Conservation (phyloP, 2,329 filamentous ascomycete species). For the Neonectria hederae region DNA sequence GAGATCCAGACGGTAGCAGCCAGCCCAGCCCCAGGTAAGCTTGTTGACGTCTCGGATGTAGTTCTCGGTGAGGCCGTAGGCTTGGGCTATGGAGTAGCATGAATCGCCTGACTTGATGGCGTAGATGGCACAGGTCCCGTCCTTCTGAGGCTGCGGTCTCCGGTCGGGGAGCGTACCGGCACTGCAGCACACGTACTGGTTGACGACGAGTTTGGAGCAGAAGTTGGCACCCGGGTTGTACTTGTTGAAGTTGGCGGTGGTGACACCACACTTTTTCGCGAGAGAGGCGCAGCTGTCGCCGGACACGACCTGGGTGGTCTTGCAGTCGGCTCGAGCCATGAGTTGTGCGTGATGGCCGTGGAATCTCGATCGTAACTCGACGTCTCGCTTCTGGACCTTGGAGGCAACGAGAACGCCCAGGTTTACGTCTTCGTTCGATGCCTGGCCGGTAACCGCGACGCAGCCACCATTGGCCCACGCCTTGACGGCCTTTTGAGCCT, state of each 20-base stretch:
- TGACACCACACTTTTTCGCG: constrained; percentile 52
- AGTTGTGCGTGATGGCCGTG: constrained; percentile 23
- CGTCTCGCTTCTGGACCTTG: constrained; percentile 24
- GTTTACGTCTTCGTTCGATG: constrained; percentile 17
- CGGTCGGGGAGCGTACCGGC: constrained; percentile 47
- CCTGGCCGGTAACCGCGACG: constrained; percentile 12
- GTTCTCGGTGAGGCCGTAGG: constrained; percentile 47
- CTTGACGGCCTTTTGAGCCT: constrained; percentile 31
- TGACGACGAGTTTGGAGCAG: constrained; percentile 46
- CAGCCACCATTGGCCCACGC: constrained; percentile 38
- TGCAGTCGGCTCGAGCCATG: constrained; percentile 35
- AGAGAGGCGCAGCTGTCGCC: constrained; percentile 51
- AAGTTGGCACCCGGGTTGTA: constrained; percentile 48
- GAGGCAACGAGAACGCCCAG: constrained; percentile 32
- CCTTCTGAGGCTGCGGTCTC: constrained; percentile 45
- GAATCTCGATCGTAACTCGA: constrained; percentile 34
- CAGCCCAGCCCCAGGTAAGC: constrained; percentile 51
- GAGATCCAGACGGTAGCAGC: constrained; percentile 43
- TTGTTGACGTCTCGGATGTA: constrained; percentile 52
- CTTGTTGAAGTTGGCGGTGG: constrained; percentile 47
- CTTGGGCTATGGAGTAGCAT: constrained; percentile 45
- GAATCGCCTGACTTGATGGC: constrained; percentile 44
- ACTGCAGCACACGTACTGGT: constrained; percentile 51
- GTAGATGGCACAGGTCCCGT: constrained; percentile 50
- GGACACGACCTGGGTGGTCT: constrained; percentile 42